Evolutionary conservation across 2,329 filamentous ascomycete genomes (phyloP), one percentile per base, ranked within the genome.

Genomic region (Aspergillus alliaceus): DNA sequence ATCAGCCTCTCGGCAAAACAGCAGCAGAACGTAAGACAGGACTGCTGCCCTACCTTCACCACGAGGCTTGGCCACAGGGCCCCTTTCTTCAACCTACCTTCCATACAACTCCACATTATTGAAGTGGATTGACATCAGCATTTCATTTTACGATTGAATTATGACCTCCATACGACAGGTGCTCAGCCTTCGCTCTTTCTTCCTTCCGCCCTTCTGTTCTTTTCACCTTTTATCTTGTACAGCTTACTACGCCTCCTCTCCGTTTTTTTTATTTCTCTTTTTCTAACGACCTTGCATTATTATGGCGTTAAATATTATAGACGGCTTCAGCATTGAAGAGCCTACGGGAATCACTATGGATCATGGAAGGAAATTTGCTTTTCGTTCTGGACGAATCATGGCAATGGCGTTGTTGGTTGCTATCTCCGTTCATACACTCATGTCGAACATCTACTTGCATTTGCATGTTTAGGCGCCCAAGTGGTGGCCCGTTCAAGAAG

Each of bases 1-100:
- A 95, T 69, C 88, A 93, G 63, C 89, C 90, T 8, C 76, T 93
- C 4, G 89, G 90, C 8, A 86, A 89, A 68, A 80, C 86, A 31
- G 81, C 86, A 57, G 86, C 89, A 40, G 79, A 90, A 56, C 86
- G 87, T 35, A 76, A 73, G 57, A 84, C 87, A 0, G 90, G 90
- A 11, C 83, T 90, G 20, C 84, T 93, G 4, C 90, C 90, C 7
- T 79, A 78, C 50, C 69, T 77, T 50, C 75, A 79, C 35, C 72
- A 72, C 11, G 77, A 80, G n/a, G 69, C 71, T 14, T 79, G 75
- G 73, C 68, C 69, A n/a, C 70, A 75, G 48, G 70, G 68, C 9
- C 65, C 64, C 11, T 67, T 66, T 15, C 32, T 64, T 18, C 72
- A 72, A 35, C 69, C 68, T 15, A 64, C 66, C 53, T 74, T 67